Conservation (phyloP, 2,329 filamentous ascomycete species). For the Xylariales sp. region DNA sequence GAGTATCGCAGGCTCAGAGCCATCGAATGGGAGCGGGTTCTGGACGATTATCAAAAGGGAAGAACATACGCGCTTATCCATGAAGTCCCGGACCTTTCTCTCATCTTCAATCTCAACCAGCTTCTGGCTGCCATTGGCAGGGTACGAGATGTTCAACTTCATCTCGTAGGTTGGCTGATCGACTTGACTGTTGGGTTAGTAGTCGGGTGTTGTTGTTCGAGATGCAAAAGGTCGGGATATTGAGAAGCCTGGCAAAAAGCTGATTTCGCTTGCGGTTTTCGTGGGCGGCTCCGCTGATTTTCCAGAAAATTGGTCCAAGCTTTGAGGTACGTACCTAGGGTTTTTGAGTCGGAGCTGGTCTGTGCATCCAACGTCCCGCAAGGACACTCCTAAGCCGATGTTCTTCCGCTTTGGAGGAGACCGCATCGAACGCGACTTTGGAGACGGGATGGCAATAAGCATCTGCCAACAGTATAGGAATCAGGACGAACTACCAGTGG, state of each 20-base stretch:
- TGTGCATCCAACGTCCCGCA: too few relatives aligned
- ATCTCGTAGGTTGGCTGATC: conserved; percentile 45
- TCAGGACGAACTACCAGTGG: too few relatives aligned
- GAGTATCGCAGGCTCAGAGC: background rate
- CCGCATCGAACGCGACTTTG: too few relatives aligned
- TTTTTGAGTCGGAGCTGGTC: conserved; percentile 5
- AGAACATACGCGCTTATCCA: conserved; percentile 84
- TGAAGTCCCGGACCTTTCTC: conserved; percentile 97
- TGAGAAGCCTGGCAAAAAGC: conserved; percentile 3
- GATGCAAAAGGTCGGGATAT: conserved; percentile 14
- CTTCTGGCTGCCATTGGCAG: conserved; percentile 99
- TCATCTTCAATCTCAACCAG: conserved; percentile 99
- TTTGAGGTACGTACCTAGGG: conserved; percentile 8
- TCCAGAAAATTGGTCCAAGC: background rate
- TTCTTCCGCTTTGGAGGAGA: too few relatives aligned
- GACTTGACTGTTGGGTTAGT: conserved; percentile 24
- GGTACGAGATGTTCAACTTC: conserved; percentile 78
- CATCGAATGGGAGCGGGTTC: too few relatives aligned
- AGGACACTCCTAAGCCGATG: too few relatives aligned
- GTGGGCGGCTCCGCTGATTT: conserved; percentile 7
- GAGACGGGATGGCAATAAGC: too few relatives aligned
- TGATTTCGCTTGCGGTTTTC: too few relatives aligned
- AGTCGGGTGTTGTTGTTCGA: conserved; percentile 26
- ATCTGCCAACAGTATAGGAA: background rate
- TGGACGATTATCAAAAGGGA: too few relatives aligned